Evolutionary conservation across 2,329 filamentous ascomycete species (phyloP).

Genomic region (Knufia petricola): DNA sequence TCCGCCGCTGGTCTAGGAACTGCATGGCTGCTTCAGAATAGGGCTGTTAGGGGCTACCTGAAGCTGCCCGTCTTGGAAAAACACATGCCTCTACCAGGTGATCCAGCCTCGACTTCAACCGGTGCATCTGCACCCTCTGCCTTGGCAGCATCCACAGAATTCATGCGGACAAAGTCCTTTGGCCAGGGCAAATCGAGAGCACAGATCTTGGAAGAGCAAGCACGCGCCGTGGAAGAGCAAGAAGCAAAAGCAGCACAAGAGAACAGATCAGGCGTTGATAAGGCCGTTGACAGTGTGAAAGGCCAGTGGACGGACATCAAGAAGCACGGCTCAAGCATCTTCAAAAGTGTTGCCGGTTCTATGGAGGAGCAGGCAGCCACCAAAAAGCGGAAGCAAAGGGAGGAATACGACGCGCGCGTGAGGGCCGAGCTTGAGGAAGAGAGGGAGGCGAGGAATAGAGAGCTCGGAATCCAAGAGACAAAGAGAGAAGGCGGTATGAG

Average conservation of each 20-base stretch:
- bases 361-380: slow-evolving; percentile 27
- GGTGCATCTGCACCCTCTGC: neutral
- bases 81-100: too few relatives aligned
- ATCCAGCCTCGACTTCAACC: neutral
- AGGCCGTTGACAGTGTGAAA: slow-evolving; percentile 28
- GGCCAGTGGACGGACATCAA: slow-evolving; percentile 21
- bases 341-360: slow-evolving; percentile 20
- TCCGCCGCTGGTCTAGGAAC: slow-evolving; percentile 21
- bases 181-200: too few relatives aligned
- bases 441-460: slow-evolving; percentile 6
- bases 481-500: neutral
- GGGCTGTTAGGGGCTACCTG: neutral
- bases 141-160: slow-evolving; percentile 10
- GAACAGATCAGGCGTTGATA: slow-evolving; percentile 27
- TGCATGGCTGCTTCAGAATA: neutral
- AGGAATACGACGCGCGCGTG: slow-evolving; percentile 11
- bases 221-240: neutral
- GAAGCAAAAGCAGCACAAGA: neutral
- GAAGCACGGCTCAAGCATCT: slow-evolving; percentile 15
- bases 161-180: slow-evolving; percentile 8
- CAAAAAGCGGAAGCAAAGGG: slow-evolving; percentile 26
- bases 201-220: neutral
- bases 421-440: neutral
- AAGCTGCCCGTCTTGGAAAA: slow-evolving; percentile 3
- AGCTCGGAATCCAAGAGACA: neutral